phyloP scores from a whole-genome alignment of 148 eudicot species.

The Euryodendron excelsum region DNA sequence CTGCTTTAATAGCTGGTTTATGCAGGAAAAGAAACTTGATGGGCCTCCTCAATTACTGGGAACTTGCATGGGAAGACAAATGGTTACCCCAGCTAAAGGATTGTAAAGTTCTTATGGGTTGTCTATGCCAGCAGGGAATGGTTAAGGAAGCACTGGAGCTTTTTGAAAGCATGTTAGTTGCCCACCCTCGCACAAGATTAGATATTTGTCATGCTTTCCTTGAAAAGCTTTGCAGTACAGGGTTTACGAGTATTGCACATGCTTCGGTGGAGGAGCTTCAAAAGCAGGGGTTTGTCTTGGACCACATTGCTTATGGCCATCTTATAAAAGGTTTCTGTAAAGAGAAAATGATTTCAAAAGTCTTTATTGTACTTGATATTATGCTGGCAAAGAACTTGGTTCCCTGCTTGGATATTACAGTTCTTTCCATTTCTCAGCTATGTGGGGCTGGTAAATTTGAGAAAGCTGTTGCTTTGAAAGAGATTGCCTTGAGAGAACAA shows the following conservation, averaged over 20 bases:
- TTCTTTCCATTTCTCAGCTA: constrained; percentile 37
- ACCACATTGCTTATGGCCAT: constrained; percentile 38
- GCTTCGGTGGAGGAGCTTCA: constrained; percentile 39
- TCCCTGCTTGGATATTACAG: constrained; percentile 33
- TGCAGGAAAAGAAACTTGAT: constrained; percentile 43
- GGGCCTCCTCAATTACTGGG: constrained; percentile 32
- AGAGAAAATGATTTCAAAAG: constrained; percentile 49
- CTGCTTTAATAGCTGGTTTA: constrained; percentile 37
- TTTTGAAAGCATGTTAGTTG: constrained; percentile 36
- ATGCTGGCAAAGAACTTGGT: constrained; percentile 31
- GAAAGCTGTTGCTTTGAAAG: constrained; percentile 42
- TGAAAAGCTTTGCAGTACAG: constrained; percentile 45
- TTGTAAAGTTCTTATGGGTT: constrained; percentile 29
- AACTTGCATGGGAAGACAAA: constrained; percentile 29
- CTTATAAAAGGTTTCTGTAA: constrained; percentile 46
- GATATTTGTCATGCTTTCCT: constrained; percentile 42
- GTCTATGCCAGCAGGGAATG: constrained; percentile 42
- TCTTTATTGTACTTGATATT: constrained; percentile 32
- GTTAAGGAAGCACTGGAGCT: constrained; percentile 51
- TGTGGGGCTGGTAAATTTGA: constrained; percentile 35
- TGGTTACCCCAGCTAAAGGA: constrained; percentile 50
- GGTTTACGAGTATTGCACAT: constrained; percentile 43
- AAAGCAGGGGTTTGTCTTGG: constrained; percentile 34
- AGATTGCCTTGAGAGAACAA: constrained; percentile 29
- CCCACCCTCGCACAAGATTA: constrained; percentile 26